These are phyloP conservation scores for Actinidia arguta DNA, from an alignment of 179 eudicot species.

Conservation along the genomic window DNA sequence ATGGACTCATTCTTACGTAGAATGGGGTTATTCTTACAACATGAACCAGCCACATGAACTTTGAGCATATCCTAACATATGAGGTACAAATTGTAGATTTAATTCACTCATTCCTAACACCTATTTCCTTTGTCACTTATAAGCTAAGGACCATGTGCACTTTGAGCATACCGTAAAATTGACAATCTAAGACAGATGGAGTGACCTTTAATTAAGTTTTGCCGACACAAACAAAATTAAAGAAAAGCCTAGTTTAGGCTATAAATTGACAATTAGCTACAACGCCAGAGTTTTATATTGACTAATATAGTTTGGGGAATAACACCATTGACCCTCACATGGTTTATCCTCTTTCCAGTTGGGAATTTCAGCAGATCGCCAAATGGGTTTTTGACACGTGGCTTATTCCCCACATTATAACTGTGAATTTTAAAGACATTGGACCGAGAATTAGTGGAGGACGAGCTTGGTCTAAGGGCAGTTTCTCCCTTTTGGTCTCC, in stretches of 20 bases:
- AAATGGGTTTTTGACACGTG: slow-evolving; percentile 35
- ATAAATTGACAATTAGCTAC: not conserved
- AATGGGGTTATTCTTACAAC: too few species aligned
- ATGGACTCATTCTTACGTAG: too few species aligned
- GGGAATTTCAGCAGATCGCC: slow-evolving; percentile 23
- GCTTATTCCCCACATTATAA: slow-evolving; percentile 19
- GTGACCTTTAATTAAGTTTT: too few species aligned
- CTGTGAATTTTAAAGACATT: slow-evolving; percentile 8
- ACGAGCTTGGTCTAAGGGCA: slow-evolving; percentile 28
- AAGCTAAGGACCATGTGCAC: too few species aligned
- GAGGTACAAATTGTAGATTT: too few species aligned
- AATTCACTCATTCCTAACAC: too few species aligned
- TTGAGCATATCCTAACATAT: too few species aligned
- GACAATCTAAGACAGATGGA: too few species aligned
- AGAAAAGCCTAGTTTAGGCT: not conserved
- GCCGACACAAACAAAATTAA: not conserved
- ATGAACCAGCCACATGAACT: too few species aligned
- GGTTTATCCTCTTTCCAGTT: slow-evolving; percentile 22
- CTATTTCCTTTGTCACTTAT: too few species aligned
- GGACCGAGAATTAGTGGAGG: slow-evolving; percentile 28
- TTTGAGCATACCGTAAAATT: too few species aligned
- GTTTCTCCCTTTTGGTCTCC: slow-evolving; percentile 39
- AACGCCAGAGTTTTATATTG: slow-evolving; percentile 15
- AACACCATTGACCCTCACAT: slow-evolving; percentile 38
- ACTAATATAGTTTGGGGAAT: not conserved